Base-by-base conservation (phyloP, 148 eudicot genomes). In the Limonium bicolor region DNA sequence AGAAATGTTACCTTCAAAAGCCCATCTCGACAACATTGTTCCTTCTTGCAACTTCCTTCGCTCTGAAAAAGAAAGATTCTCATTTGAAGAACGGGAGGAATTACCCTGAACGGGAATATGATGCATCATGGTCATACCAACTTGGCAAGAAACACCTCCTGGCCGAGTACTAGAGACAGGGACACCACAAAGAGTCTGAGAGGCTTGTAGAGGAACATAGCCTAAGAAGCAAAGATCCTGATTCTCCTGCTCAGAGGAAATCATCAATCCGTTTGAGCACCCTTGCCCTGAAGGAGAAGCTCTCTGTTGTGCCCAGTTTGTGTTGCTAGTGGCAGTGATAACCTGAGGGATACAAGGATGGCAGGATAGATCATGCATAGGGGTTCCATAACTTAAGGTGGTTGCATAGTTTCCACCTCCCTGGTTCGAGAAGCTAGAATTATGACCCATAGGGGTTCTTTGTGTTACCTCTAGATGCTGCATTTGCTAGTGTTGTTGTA, bases 401-500 rank as follows among this genome's bases (percentile, higher is more conserved):
- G 62, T 33, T 53, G 33, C 42, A 48, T 64, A 71, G 51, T 49
- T 59, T 12, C 50, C 55, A 31, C 41, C 24, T 15, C 61, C 50
- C 48, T 65, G 75, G 25, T 58, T 68, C 24, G 38, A 45, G 10
- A 56, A 34, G 5, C 30, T 30, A 23, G 72, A 34, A 24, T 50
- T 60, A 48, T 74, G 76, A 45, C 57, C 66, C 25, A 57, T n/a
- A 34, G 60, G 44, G 61, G 59, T 72, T 37, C 67, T 73, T 27
- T 63, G 66, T 55, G 66, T 61, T 19, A 29, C 54, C 32, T 72
- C 51, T 16, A 68, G 31, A 5, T 62, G 70, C 62, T 72, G 76
- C 50, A 69, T 49, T 48, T 75, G 82, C 48, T 72, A 70, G 28
- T 58, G 72, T 63, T 65, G 51, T 58, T 67, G 69, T 45, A 76